Evolutionary conservation across 352 stramenopile species (phyloP), one percentile per base, ranked within the genome.

Genomic region (Lagenidium giganteum): DNA sequence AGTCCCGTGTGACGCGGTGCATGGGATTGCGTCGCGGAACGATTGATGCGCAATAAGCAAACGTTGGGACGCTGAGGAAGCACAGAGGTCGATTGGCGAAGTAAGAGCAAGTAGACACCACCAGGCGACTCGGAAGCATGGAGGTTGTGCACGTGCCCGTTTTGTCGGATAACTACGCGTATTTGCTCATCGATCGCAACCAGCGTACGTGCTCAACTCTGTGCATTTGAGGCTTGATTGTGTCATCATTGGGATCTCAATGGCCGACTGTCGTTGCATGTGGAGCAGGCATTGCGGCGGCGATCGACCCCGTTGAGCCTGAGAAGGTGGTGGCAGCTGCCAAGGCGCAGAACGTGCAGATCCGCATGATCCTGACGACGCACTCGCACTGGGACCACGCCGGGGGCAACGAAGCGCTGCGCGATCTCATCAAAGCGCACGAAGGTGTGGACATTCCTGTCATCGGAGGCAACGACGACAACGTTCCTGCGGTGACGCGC

Each of bases 381-480:
- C 90, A 97, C 59, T 86, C 77, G 39, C 90, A 97, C 64, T 82
- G 61, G 67, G 89, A 97, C 56, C 90, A 97, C 47, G 66, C 87
- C 0, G 89, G 87, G 11, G 90, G 90, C 36, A 97, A 97, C 50
- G 35, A 63, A 9, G 71, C 81, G 13, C 65, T 97, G 23, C 32
- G 55, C 3, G 40, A 74, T 16, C 51, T 86, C 32, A 49, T 91
- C 26, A 47, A 66, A 1, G 11, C 57, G 26, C 40, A 57, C 5
- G 57, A 72, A 16, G 30, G 54, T 13, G 49, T 63, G n/a, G 20
- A 52, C 27, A 67, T 96, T 27, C 47, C 54, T 2, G 69, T 97
- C 9, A 54, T 90, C 14, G 93, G 89, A 5, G 74, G 80, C 25
- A 60, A 67, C 5, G 80, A 74, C 37, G 68, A 96, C 41, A 40